A percentile compares a stretch with the other conserved stretches of the same genome.
phyloP scores from a whole-genome alignment of 495 filamentous ascomycete species.

The Venustampulla echinocandica region DNA sequence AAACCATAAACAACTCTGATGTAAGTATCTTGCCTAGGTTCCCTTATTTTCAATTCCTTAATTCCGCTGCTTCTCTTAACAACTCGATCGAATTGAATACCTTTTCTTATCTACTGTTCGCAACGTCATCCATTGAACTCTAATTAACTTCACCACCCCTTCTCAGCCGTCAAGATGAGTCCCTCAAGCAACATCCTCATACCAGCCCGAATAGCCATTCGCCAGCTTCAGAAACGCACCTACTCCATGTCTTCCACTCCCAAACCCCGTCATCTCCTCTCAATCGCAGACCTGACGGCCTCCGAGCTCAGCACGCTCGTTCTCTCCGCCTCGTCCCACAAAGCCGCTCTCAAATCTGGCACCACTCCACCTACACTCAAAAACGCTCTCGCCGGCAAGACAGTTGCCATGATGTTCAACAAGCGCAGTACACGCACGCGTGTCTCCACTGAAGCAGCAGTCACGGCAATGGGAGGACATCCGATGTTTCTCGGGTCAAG shows the following conservation, averaged over 20 bases:
- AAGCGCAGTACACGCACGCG: slow-evolving; percentile 90
- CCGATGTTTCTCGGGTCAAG: slow-evolving; percentile 93
- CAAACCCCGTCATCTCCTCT: slow-evolving; percentile 74
- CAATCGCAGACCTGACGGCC: slow-evolving; percentile 75
- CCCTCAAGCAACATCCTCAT: no score
- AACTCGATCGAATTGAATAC: no score
- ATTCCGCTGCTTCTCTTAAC: not conserved
- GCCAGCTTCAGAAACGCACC: slow-evolving; percentile 9
- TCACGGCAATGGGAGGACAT: slow-evolving; percentile 75
- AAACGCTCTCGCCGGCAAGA: slow-evolving; percentile 57
- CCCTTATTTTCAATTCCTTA: not conserved
- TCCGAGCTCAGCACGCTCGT: slow-evolving; percentile 74
- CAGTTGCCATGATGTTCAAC: slow-evolving; percentile 90
- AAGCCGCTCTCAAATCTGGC: slow-evolving; percentile 67
- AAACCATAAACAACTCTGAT: not conserved
- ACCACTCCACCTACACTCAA: slow-evolving; percentile 48
- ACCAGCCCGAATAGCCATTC: no score
- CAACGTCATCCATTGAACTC: slow-evolving; percentile 8
- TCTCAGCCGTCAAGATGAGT: not conserved
- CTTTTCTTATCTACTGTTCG: no score
- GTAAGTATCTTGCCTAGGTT: not conserved
- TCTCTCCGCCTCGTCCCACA: slow-evolving; percentile 67
- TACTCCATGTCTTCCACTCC: slow-evolving; percentile 15
- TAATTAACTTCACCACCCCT: slow-evolving; percentile 6
- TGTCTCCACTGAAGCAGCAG: slow-evolving; percentile 83